These are phyloP conservation scores for Chalaropsis thielavioides DNA, from an alignment of 2,329 filamentous ascomycete genomes.

Conservation along the genomic window DNA sequence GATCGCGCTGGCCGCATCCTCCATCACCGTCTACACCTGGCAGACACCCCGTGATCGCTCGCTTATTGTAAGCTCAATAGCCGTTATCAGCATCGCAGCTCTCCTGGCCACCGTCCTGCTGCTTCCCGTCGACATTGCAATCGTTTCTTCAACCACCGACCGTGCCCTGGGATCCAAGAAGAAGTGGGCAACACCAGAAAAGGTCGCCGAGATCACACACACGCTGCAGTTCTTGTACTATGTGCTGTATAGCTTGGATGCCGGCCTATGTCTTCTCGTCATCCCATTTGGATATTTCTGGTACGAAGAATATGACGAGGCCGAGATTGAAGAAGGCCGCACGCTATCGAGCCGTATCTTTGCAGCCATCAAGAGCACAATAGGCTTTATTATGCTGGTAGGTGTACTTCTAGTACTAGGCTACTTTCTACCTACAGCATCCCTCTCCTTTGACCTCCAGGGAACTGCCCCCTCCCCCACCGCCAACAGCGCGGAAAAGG, in stretches of 20 bases:
- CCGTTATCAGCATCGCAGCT: constrained; percentile 72
- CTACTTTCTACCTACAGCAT: constrained; percentile 72
- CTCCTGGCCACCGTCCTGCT: constrained; percentile 85
- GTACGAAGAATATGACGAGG: constrained; percentile 94
- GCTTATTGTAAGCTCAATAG: constrained; percentile 64
- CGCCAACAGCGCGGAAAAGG: constrained; percentile 78
- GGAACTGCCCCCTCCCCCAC: constrained; percentile 36
- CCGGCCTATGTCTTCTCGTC: constrained; percentile 72
- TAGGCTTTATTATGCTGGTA: constrained; percentile 67
- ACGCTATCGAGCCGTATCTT: constrained; percentile 56
- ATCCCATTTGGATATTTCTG: constrained; percentile 97
- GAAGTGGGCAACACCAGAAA: constrained; percentile 79
- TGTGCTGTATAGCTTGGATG: constrained; percentile 78
- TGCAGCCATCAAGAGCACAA: constrained; percentile 82
- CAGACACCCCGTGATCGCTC: constrained; percentile 80
- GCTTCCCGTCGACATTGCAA: constrained; percentile 85
- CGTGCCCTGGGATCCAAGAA: constrained; percentile 69
- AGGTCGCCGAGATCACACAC: constrained; percentile 60
- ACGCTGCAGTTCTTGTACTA: constrained; percentile 88
- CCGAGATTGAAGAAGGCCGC: constrained; percentile 66
- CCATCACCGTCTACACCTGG: constrained; percentile 81
- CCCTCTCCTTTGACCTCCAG: constrained; percentile 69
- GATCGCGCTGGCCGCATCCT: constrained; percentile 60
- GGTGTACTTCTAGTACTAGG: constrained; percentile 78
- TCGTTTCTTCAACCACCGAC: constrained; percentile 77